A percentile compares a stretch with the other conserved stretches of the same genome.
Evolutionary conservation across 1,284 basidiomycete genomes (phyloP).

Genomic region (Trichosporon ovoides): DNA sequence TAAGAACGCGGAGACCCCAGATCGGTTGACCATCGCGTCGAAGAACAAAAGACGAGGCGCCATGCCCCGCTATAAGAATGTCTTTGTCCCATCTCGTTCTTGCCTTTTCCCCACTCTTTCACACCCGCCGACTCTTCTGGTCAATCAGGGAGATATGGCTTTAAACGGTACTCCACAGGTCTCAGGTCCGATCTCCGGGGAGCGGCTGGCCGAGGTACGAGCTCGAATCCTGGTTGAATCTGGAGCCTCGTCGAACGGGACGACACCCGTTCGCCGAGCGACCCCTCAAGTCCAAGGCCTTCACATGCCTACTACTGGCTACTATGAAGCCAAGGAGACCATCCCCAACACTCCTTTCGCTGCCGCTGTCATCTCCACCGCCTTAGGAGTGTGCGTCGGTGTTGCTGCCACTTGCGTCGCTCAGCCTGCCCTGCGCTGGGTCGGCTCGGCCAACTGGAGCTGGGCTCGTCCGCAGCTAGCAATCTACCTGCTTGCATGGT

Average conservation of each 20-base stretch:
- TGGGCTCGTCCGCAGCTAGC: constrained; percentile 73
- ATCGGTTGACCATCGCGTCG: background rate
- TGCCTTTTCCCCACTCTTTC: background rate
- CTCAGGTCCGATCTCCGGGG: background rate
- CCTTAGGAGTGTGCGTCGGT: constrained; percentile 56
- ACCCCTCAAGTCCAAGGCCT: background rate
- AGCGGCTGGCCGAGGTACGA: constrained; percentile 1
- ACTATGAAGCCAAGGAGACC: constrained; percentile 52
- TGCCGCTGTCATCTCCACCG: constrained; percentile 65
- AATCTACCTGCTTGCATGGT: constrained; percentile 73
- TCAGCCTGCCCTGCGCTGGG: constrained; percentile 50
- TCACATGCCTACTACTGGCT: constrained; percentile 6
- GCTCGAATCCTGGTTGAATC: background rate
- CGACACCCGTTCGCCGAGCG: background rate
- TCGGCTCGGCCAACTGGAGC: constrained; percentile 49
- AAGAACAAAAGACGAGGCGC: constrained; percentile 3
- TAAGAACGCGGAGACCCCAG: background rate
- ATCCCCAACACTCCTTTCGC: constrained; percentile 79
- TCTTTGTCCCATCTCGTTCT: background rate
- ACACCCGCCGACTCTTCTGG: background rate
- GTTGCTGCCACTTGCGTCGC: constrained; percentile 46
- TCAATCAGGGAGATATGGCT: background rate
- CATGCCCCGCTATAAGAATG: background rate
- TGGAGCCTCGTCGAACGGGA: background rate
- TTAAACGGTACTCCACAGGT: background rate